Conservation (phyloP, 192 early-diverging fungal genomes). For the Coemansia sp. region DNA sequence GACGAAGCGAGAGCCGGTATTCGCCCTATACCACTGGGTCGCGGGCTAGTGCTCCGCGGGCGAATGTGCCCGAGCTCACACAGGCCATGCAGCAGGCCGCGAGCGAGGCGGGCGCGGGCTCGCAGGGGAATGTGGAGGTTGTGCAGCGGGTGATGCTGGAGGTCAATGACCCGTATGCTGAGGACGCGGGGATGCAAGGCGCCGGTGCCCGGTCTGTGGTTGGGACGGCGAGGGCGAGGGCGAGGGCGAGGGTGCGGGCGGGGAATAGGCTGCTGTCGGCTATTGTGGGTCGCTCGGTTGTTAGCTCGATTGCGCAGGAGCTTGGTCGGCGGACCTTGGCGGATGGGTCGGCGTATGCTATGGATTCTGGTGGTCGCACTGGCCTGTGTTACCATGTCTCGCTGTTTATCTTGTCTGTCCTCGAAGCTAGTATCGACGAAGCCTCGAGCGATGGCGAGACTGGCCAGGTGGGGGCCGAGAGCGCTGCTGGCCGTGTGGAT, state of each 20-base stretch:
- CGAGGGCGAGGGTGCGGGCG: slow-evolving; percentile 3
- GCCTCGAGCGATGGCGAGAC: background rate
- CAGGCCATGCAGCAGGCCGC: background rate
- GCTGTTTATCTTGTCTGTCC: slow-evolving; percentile 21
- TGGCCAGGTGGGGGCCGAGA: background rate
- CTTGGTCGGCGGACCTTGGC: background rate
- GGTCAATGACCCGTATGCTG: background rate
- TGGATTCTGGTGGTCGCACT: slow-evolving; percentile 1
- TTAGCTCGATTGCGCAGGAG: slow-evolving; percentile 34
- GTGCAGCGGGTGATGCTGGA: background rate
- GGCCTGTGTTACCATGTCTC: slow-evolving; percentile 11
- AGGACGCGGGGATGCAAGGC: background rate
- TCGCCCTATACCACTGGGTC: slow-evolving; percentile 22
- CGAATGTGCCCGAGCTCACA: background rate
- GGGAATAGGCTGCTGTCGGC: slow-evolving; percentile 39
- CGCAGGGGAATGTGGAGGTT: background rate
- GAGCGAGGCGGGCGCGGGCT: background rate
- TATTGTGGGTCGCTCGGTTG: slow-evolving; percentile 36
- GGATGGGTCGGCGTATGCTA: background rate
- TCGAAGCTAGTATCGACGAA: slow-evolving; percentile 4
- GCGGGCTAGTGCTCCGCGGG: background rate
- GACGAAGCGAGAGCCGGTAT: slow-evolving; percentile 8
- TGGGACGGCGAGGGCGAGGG: background rate
- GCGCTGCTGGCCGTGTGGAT: background rate
- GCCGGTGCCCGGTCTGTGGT: background rate